Evolutionary conservation across 2,329 filamentous ascomycete genomes (phyloP).

Genomic region (Aureobasidium melanogenum): DNA sequence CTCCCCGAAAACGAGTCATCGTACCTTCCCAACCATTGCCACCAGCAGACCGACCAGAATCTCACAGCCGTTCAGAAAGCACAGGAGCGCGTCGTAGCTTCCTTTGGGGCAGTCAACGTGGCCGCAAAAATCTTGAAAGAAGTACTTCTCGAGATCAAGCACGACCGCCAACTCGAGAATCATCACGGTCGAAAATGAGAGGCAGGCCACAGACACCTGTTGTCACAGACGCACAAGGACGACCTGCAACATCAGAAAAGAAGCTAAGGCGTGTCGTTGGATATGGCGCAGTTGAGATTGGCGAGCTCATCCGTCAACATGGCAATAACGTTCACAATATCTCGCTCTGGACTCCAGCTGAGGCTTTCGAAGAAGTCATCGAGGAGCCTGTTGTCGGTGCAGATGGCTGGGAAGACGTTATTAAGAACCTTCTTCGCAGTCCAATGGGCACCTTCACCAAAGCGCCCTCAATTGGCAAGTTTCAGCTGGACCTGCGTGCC

Average conservation of each 20-base stretch:
- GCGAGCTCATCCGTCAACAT: slow-evolving; percentile 40
- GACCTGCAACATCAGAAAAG: slow-evolving; percentile 25
- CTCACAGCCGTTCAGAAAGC: background rate
- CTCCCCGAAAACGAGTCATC: slow-evolving; percentile 12
- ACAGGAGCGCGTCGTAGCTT: slow-evolving; percentile 35
- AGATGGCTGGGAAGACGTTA: slow-evolving; percentile 64
- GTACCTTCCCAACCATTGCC: background rate
- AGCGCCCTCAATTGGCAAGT: slow-evolving; percentile 18
- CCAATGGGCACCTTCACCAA: slow-evolving; percentile 56
- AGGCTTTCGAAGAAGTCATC: slow-evolving; percentile 6
- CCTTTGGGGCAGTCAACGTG: slow-evolving; percentile 59
- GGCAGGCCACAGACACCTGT: slow-evolving; percentile 11
- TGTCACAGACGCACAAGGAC: background rate
- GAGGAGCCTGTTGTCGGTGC: slow-evolving; percentile 24
- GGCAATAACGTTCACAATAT: background rate
- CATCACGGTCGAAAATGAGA: slow-evolving; percentile 5
- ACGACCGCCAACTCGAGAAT: slow-evolving; percentile 7
- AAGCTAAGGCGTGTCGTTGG: slow-evolving; percentile 61
- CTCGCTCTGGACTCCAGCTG: slow-evolving; percentile 14
- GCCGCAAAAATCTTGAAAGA: slow-evolving; percentile 30
- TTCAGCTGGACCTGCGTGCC: slow-evolving; percentile 70
- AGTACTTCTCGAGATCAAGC: background rate
- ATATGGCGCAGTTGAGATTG: slow-evolving; percentile 68
- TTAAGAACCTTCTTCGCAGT: slow-evolving; percentile 65
- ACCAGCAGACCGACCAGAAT: background rate